Evolutionary conservation across 1,139 yeast genomes (phyloP).

Genomic region (Zygosaccharomyces sapae): DNA sequence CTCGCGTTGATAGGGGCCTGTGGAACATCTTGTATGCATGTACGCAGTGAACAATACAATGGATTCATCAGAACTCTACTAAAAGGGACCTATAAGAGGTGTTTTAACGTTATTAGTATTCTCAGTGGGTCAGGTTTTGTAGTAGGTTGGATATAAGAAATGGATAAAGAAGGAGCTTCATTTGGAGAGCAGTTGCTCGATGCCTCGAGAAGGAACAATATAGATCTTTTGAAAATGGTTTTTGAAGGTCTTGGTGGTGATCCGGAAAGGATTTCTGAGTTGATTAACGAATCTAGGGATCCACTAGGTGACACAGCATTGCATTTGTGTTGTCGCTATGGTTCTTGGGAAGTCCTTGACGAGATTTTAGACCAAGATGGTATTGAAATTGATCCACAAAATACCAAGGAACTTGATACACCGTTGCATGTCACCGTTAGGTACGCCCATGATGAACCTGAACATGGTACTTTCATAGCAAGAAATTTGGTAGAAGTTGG

Average conservation of each 20-base stretch:
- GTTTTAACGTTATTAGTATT: background rate
- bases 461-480: slow-evolving; percentile 73
- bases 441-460: slow-evolving; percentile 74
- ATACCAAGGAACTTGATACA: slow-evolving; percentile 71
- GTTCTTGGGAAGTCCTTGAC: slow-evolving; percentile 86
- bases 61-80: background rate
- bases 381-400: slow-evolving; percentile 80
- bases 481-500: slow-evolving; percentile 91
- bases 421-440: slow-evolving; percentile 85
- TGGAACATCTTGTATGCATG: background rate
- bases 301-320: slow-evolving; percentile 78
- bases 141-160: background rate
- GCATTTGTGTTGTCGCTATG: slow-evolving; percentile 76
- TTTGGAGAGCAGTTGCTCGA: slow-evolving; percentile 77
- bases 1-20: slow-evolving; percentile 6
- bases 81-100: background rate
- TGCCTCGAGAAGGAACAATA: slow-evolving; percentile 82
- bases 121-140: background rate
- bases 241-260: slow-evolving; percentile 46
- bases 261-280: slow-evolving; percentile 47
- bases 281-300: slow-evolving; percentile 70
- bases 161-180: slow-evolving; percentile 60
- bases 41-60: background rate
- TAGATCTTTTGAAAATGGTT: slow-evolving; percentile 62
- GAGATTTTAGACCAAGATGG: slow-evolving; percentile 80